Conservation (phyloP, 345 rosid species). For the Turritis glabra region DNA sequence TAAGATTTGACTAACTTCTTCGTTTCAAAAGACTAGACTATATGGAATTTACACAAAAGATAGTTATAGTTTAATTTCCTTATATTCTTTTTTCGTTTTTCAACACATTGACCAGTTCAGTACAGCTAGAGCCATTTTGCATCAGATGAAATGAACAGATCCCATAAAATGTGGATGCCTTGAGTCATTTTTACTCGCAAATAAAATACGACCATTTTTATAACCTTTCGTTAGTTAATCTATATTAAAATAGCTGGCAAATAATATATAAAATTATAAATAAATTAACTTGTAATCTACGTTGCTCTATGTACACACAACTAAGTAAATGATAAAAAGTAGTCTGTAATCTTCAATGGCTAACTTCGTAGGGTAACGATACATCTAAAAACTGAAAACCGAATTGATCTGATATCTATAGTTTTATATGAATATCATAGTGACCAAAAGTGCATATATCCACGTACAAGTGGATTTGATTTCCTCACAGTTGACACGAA, state of each 20-base stretch:
- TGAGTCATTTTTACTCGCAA: conserved; percentile 27
- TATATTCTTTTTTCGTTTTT: no score
- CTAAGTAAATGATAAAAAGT: neutral
- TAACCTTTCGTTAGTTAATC: neutral
- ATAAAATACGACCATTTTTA: neutral
- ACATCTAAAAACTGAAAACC: neutral
- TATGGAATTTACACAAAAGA: neutral
- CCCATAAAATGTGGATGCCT: conserved; percentile 23
- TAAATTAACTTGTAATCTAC: neutral
- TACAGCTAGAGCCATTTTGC: conserved; percentile 20
- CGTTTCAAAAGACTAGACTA: neutral
- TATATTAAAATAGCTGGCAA: neutral
- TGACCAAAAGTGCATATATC: neutral
- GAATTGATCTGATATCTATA: neutral
- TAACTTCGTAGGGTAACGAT: neutral
- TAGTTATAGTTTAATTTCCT: neutral
- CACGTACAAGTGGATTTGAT: neutral
- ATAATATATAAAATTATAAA: neutral
- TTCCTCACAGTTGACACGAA: neutral
- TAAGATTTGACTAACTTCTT: conserved; percentile 2
- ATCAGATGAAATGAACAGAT: conserved; percentile 17
- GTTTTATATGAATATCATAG: neutral
- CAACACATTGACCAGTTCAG: neutral
- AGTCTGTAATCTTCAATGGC: neutral
- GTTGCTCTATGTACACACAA: neutral